A percentile compares a stretch with the other conserved stretches of the same genome.
Evolutionary conservation across 352 stramenopile genomes (phyloP).

Genomic region (Blastocystis sp.): DNA sequence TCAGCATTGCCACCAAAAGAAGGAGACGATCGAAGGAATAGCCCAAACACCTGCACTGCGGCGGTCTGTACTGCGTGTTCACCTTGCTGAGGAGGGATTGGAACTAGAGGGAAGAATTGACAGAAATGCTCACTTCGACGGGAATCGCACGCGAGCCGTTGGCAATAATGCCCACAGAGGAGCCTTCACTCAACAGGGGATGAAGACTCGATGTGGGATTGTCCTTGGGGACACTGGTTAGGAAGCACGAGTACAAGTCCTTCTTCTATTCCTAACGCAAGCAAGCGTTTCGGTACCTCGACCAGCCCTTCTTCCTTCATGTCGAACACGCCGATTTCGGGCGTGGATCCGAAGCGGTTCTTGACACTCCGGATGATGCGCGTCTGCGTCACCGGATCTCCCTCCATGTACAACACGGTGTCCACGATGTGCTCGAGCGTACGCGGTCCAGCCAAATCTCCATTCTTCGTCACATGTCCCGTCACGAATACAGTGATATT

Average conservation of each 20-base stretch:
- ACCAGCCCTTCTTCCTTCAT: slow-evolving; percentile 66
- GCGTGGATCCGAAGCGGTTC: slow-evolving; percentile 55
- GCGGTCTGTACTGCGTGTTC: slow-evolving; percentile 44
- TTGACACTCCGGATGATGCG: slow-evolving; percentile 64
- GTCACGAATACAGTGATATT: slow-evolving; percentile 65
- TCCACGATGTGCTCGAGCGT: slow-evolving; percentile 71
- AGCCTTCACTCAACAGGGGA: slow-evolving; percentile 21
- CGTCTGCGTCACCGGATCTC: slow-evolving; percentile 11
- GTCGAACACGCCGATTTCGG: slow-evolving; percentile 65
- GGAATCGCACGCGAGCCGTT: slow-evolving; percentile 58
- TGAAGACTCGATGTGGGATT: background rate
- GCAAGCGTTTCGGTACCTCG: slow-evolving; percentile 2
- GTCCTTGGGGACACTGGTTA: slow-evolving; percentile 22
- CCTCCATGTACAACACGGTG: slow-evolving; percentile 72
- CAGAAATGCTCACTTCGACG: slow-evolving; percentile 6
- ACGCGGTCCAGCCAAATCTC: slow-evolving; percentile 62
- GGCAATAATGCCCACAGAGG: slow-evolving; percentile 46
- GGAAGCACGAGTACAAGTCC: slow-evolving; percentile 52
- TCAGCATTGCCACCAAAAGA: slow-evolving; percentile 50
- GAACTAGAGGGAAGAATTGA: background rate
- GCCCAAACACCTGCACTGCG: slow-evolving; percentile 28
- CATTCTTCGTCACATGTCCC: slow-evolving; percentile 70
- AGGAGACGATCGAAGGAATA: slow-evolving; percentile 57
- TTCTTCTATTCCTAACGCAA: slow-evolving; percentile 33
- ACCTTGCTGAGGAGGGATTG: slow-evolving; percentile 65